Base-by-base conservation (phyloP, 2,329 filamentous ascomycete genomes). In the Pochonia chlamydosporia region DNA sequence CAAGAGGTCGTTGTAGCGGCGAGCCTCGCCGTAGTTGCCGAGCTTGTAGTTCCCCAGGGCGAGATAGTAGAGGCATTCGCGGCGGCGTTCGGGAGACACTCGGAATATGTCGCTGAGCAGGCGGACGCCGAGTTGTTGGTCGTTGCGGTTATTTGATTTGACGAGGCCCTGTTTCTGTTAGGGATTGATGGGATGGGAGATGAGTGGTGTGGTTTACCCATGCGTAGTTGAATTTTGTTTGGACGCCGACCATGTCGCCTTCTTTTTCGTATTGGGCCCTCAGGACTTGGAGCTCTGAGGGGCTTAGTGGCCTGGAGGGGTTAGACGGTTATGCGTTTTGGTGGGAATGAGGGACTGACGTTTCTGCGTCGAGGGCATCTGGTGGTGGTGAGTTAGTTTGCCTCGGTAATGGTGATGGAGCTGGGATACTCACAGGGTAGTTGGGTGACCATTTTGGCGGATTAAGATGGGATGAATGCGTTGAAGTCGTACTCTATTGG, bases 171-270 rank as follows among this genome's bases (percentile, higher is more conserved):
- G 56, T 23, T 26, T n/a, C n/a, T n/a, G n/a, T n/a, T n/a, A n/a
- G 6, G 23, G 39, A 8, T 20, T 33, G 26, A 41, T 8, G 35
- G 42, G 33, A 16, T 36, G 42, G 28, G 30, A 43, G 33, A 40
- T 46, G 21, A 43, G 23, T 40, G 47, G 21, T 31, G 20, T 24
- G 49, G 53, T 13, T 30, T 81, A 95, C 90, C 93, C 93, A 99
- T 64, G 93, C 92, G 68, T 92, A 97, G 82, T 99, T 99, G 81
- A 99, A 99, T 67, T 97, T 97, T 52, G 93, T 99, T 70, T 99
- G 93, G 35, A 99, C 81, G 50, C 92, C 91, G 51, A 96, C 92
- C 75, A 95, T 95, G 61, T 95, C 89, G 57, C 92, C 93, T 72
- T 99, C 93, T 65, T 96, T 96, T 65, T 97, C 92, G 66, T 93